Conservation (phyloP, 495 filamentous ascomycete genomes). For the Thozetella sp. region DNA sequence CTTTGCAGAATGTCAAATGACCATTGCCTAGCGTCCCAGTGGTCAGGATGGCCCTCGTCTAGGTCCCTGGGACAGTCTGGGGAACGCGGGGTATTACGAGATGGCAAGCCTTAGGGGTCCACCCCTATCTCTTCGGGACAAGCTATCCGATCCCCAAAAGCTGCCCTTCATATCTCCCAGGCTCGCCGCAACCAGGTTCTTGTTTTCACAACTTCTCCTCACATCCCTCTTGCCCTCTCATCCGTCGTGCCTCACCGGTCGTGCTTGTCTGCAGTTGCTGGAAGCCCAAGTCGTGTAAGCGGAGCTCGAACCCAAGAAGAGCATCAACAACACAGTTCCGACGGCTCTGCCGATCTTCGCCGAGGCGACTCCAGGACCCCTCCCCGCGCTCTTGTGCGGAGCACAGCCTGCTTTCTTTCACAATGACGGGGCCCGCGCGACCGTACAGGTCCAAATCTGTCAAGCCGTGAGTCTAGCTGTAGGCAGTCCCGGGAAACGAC, state of each 20-base stretch:
- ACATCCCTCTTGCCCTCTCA: background rate
- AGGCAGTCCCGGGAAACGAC: background rate
- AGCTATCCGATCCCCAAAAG: background rate
- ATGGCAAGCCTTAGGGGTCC: background rate
- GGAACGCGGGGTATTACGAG: conserved; percentile 1
- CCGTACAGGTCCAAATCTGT: conserved; percentile 1
- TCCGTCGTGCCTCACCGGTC: background rate
- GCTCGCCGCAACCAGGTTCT: background rate
- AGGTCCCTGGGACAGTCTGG: background rate
- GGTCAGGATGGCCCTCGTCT: background rate
- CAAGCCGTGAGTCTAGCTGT: background rate
- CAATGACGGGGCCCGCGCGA: background rate
- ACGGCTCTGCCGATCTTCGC: background rate
- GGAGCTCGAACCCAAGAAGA: too few species aligned
- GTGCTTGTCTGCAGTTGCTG: background rate
- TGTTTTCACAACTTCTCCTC: background rate
- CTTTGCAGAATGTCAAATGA: background rate
- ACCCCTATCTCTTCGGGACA: background rate
- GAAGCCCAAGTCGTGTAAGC: too few species aligned
- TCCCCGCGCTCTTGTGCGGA: background rate
- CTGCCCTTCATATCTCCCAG: background rate
- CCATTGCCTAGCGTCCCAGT: conserved; percentile 1
- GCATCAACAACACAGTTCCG: background rate
- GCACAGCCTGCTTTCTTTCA: background rate
- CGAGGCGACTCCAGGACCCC: background rate